Conservation (phyloP, 2,329 filamentous ascomycete species). For the Hypoxylon sp. region DNA sequence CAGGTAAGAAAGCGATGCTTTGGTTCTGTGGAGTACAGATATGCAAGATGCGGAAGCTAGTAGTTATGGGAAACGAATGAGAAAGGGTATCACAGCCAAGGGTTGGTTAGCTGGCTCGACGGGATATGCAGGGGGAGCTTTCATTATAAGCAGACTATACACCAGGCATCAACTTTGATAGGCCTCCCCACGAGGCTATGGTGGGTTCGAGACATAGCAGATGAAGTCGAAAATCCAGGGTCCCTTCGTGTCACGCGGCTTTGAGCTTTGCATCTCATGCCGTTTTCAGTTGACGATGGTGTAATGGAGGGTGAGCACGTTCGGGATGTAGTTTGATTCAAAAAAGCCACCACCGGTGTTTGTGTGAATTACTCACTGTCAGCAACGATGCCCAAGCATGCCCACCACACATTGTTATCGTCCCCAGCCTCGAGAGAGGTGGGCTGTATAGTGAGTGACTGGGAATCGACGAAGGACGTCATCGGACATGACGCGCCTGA, state of each 20-base stretch:
- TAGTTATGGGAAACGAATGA: slow-evolving; percentile 37
- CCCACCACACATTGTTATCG: slow-evolving; percentile 4
- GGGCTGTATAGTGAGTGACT: slow-evolving; percentile 16
- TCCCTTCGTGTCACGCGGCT: slow-evolving; percentile 30
- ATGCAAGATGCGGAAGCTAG: slow-evolving; percentile 40
- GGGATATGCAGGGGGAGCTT: slow-evolving; percentile 31
- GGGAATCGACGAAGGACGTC: slow-evolving; percentile 22
- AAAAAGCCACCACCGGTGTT: too few species aligned
- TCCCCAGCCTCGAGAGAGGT: slow-evolving; percentile 20
- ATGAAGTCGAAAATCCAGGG: slow-evolving; percentile 28
- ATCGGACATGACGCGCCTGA: slow-evolving; percentile 23
- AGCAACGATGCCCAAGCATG: too few species aligned
- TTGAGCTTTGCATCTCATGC: slow-evolving; percentile 26
- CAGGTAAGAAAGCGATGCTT: slow-evolving; percentile 13
- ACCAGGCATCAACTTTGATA: slow-evolving; percentile 35
- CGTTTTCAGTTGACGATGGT: slow-evolving; percentile 17
- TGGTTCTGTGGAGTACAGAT: slow-evolving; percentile 27
- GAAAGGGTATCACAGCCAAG: slow-evolving; percentile 35
- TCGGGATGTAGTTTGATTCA: slow-evolving; percentile 4
- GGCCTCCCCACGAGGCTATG: slow-evolving; percentile 41
- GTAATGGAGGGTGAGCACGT: slow-evolving; percentile 17
- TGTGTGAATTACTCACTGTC: too few species aligned
- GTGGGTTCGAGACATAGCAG: slow-evolving; percentile 12
- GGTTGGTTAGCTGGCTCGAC: slow-evolving; percentile 22
- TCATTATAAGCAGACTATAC: slow-evolving; percentile 39